These are phyloP conservation scores for Aspergillus tubingensis DNA, from an alignment of 2,329 filamentous ascomycete genomes.

Conservation along the genomic window DNA sequence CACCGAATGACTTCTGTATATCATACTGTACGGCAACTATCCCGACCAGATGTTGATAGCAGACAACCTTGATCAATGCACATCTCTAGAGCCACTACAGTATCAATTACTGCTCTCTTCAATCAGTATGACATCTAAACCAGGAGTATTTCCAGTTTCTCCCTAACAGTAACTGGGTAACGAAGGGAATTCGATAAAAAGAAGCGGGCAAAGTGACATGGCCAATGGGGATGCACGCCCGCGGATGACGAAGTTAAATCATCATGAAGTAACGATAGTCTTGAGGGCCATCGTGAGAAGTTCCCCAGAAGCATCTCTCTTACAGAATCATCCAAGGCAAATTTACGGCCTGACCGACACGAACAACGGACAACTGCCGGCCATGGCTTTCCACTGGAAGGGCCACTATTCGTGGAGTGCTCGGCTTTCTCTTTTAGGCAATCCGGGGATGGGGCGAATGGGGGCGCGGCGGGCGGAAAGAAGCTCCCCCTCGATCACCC, in stretches of 20 bases:
- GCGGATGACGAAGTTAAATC: neutral
- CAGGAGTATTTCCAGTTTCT: neutral
- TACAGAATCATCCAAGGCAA: neutral
- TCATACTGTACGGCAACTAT: neutral
- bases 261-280: slow-evolving; percentile 9
- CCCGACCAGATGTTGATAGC: neutral
- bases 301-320: neutral
- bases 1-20: neutral
- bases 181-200: neutral
- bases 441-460: slow-evolving; percentile 18
- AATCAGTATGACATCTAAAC: neutral
- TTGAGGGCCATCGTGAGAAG: neutral
- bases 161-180: neutral
- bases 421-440: slow-evolving; percentile 19
- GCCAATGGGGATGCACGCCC: neutral
- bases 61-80: neutral
- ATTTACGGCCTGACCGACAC: neutral
- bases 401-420: neutral
- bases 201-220: neutral
- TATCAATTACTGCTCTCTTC: neutral
- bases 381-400: neutral
- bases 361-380: neutral
- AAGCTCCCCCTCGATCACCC: neutral
- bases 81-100: neutral
- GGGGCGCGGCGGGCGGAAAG: slow-evolving; percentile 13